phyloP scores from a whole-genome alignment of 2,329 filamentous ascomycete genomes.

The Cylindrodendrum hubeiense region DNA sequence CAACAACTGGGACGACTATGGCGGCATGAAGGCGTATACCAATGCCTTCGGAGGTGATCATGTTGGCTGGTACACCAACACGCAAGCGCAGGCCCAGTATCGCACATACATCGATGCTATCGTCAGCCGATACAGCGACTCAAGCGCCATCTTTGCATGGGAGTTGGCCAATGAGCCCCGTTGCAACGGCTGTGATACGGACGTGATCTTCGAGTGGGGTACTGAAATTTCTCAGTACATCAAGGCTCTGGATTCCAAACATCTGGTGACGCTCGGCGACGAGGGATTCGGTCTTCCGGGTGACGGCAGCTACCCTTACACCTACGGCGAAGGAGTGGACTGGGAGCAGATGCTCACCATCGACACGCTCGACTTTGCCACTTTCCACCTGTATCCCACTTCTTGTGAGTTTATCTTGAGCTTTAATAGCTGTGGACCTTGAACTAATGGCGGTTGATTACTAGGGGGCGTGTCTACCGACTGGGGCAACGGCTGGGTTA shows the following conservation, averaged over 20 bases:
- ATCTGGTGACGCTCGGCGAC: conserved; percentile 73
- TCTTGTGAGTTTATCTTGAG: conserved; percentile 39
- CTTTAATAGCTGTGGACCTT: background rate
- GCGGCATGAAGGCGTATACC: conserved; percentile 73
- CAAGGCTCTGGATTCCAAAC: conserved; percentile 71
- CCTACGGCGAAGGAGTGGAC: conserved; percentile 62
- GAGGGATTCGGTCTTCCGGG: conserved; percentile 62
- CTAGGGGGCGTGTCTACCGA: conserved; percentile 30
- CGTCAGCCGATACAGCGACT: conserved; percentile 61
- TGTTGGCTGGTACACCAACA: conserved; percentile 68
- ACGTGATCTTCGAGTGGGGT: conserved; percentile 65
- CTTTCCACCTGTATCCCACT: conserved; percentile 48
- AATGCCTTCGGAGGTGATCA: conserved; percentile 67
- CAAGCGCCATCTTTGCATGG: conserved; percentile 65
- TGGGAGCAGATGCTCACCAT: conserved; percentile 65
- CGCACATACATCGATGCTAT: conserved; percentile 64
- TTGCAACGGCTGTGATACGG: conserved; percentile 47
- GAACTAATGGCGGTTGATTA: background rate
- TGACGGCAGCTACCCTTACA: conserved; percentile 66
- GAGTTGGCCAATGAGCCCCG: conserved; percentile 62
- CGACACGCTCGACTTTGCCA: conserved; percentile 63
- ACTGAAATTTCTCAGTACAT: conserved; percentile 65
- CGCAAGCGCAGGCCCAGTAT: conserved; percentile 67
- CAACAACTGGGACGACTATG: conserved; percentile 77
- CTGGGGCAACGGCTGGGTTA: conserved; percentile 34